Evolutionary conservation across 2,329 filamentous ascomycete genomes (phyloP), one percentile per base, ranked within the genome.

Genomic region (Neonectria hederae): DNA sequence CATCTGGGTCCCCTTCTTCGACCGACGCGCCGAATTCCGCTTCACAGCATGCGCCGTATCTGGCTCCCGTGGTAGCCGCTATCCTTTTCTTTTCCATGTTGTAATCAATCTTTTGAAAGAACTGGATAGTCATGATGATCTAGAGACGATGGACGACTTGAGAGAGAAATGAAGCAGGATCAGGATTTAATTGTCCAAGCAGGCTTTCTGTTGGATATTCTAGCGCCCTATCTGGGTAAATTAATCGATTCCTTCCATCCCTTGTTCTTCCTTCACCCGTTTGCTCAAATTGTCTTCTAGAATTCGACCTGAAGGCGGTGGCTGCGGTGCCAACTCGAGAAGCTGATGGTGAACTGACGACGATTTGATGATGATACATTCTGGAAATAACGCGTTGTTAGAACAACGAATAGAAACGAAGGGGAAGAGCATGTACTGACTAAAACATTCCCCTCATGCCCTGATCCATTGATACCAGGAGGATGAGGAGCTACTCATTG

Each of bases 21-120:
- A 51, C 60, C 13, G 61, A 54, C 42, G 62, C 59, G 2, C 67
- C 46, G 1, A 71, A 68, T 30, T 46, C 58, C 24, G 69, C 69
- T 2, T 35, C 58, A 35, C 60, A 62, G 2, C 32, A 68, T 40
- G 49, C 55, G 4, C 69, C 69, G 2, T 62, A 52, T 3, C 32
- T 70, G n/a, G 26, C n/a, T 26, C 11, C 26, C 6, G 21, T 65
- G 24, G 55, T 53, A 5, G 45, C 67, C 4, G 30, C 60, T 7
- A 59, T 67, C 5, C 8, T 71, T 11, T 38, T 49, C n/a, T 5
- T 71, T 30, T 60, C 38, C 8, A 30, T 61, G 40, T 45, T 45
- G 6, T 57, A 60, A 13, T 19, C 60, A 5, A 14, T 21, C 9
- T 6, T 51, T 8, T 32, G 19, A 10, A 32, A 51, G 28, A n/a